Percentiles rank a stretch among this genome's conserved stretches.
phyloP scores from a whole-genome alignment of 1,139 yeast genomes.

The Lodderomyces orthopsilosis region DNA sequence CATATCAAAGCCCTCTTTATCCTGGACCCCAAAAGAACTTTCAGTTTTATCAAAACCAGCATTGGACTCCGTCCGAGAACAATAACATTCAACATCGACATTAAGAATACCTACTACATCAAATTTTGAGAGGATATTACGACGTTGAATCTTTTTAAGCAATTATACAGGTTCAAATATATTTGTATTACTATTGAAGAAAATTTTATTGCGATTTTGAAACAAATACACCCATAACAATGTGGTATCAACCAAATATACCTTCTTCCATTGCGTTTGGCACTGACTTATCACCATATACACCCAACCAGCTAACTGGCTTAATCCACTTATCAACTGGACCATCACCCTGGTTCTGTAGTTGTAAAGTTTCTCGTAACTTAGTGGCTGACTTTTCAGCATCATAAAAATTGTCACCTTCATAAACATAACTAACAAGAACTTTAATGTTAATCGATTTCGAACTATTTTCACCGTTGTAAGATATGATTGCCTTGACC shows the following conservation, averaged over 20 bases:
- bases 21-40: background rate
- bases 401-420: constrained; percentile 84
- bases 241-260: constrained; percentile 51
- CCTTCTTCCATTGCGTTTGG: constrained; percentile 78
- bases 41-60: background rate
- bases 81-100: background rate
- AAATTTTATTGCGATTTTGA: too few species aligned
- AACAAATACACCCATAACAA: too few species aligned
- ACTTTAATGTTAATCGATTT: constrained; percentile 18
- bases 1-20: background rate
- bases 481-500: constrained; percentile 12
- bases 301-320: constrained; percentile 84
- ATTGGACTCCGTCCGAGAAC: background rate
- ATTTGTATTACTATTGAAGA: too few species aligned
- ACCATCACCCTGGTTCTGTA: constrained; percentile 12
- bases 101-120: background rate
- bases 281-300: constrained; percentile 69
- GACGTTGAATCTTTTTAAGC: too few species aligned
- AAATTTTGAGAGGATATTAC: too few species aligned
- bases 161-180: too few species aligned
- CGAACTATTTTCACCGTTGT: constrained; percentile 2
- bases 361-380: constrained; percentile 27
- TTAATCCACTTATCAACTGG: constrained; percentile 31
- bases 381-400: constrained; percentile 55
- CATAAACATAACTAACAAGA: constrained; percentile 63